These are phyloP conservation scores for Pichia sp. DNA, from an alignment of 1,139 yeast species.

Conservation along the genomic window DNA sequence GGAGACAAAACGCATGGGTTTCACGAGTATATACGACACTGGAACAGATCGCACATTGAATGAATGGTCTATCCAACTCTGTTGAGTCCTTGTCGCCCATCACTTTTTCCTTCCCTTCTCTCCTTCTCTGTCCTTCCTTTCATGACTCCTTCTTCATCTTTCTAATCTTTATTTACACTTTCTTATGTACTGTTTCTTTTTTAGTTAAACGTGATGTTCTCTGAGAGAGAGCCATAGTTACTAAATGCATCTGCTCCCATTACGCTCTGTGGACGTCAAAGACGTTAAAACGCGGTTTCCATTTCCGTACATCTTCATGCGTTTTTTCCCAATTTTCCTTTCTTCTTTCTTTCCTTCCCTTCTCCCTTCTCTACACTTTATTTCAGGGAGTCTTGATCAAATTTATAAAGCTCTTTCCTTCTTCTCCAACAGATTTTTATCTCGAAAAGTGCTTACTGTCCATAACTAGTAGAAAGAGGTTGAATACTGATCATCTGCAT, in stretches of 20 bases:
- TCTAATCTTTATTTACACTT: background rate
- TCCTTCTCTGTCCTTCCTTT: background rate
- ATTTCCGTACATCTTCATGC: background rate
- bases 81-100: background rate
- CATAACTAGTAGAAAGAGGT: background rate
- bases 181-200: background rate
- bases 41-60: constrained; percentile 13
- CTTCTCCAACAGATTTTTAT: background rate
- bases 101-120: background rate
- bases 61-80: background rate
- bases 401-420: background rate
- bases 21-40: constrained; percentile 18
- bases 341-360: background rate
- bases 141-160: background rate
- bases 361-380: background rate
- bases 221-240: background rate
- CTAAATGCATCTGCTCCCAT: background rate
- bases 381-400: background rate
- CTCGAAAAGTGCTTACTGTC: background rate
- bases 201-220: background rate
- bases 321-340: background rate
- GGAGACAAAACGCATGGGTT: constrained; percentile 19
- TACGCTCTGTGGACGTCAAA: background rate
- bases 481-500: too few species aligned
- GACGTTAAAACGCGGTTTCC: background rate